Base-by-base conservation (phyloP, 1,284 basidiomycete genomes). In the Cryptococcus sp. region DNA sequence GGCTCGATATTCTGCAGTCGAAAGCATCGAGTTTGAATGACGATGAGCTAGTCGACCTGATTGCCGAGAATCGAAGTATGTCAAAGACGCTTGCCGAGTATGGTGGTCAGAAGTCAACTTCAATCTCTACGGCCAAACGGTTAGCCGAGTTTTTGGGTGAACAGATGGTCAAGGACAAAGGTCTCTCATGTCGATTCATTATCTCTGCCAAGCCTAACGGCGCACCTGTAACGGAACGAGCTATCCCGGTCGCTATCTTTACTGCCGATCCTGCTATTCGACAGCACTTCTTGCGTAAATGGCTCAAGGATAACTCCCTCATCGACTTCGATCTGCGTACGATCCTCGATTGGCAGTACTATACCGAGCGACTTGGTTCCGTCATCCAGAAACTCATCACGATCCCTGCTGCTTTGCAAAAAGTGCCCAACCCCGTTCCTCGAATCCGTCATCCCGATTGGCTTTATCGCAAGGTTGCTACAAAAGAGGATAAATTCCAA, bases 131-230 rank as follows among this genome's bases (percentile, higher is more conserved):
- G 0, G 96, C 96, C 1, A 85, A 83, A 58, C 87, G 96, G 57
- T 80, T 99, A 9, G 93, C 96, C 3, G 96, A 99, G 74, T 98
- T 99, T 77, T 77, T 99, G 50, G 96, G 96, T 22, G 86, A 93
- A 64, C 91, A 96, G 69, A 98, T 99, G 93, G 92, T 98, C 66
- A 98, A 98, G 76, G 94, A 98, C 78, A 98, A 98, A 72, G 96
- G 96, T 52, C 83, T 99, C 13, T 91, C 96, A 1, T 98, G 96
- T 81, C 94, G 94, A 67, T 98, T 98, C 74, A 93, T 99, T 79
- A 97, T 99, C 65, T 98, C 94, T 22, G 87, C 87, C 21, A 91
- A 90, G 68, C 96, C 96, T 2, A 80, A 84, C 43, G 94, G 93
- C 11, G 89, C 93, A 0, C 93, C 96, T 0, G 92, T 99, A 55